These are phyloP conservation scores for Coprinellus aureogranulatus DNA, from an alignment of 768 basidiomycete species.

Conservation along the genomic window DNA sequence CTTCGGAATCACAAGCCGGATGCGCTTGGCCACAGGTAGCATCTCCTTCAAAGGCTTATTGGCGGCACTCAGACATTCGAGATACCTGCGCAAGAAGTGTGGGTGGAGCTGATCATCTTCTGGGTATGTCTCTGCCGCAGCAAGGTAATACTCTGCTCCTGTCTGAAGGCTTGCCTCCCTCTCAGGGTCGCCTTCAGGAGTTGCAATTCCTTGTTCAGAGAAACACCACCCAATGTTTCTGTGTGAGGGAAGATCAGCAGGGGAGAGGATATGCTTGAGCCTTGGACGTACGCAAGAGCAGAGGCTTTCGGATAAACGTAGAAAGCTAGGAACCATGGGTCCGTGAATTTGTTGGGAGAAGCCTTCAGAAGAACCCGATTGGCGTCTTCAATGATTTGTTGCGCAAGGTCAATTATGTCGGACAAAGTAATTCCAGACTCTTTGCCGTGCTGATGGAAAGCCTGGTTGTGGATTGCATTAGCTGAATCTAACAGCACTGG, in stretches of 20 bases:
- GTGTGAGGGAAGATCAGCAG: neutral
- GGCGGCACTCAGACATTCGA: slow-evolving; percentile 29
- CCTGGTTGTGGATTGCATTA: too few species aligned
- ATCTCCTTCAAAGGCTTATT: slow-evolving; percentile 22
- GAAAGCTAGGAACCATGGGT: too few species aligned
- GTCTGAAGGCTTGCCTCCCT: neutral
- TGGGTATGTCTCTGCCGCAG: neutral
- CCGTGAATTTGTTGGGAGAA: too few species aligned
- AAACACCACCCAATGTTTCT: neutral
- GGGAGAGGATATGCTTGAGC: neutral
- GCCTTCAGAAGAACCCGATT: too few species aligned
- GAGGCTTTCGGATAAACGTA: too few species aligned
- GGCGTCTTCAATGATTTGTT: too few species aligned
- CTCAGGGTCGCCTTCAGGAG: neutral
- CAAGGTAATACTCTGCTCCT: neutral
- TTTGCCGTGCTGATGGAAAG: too few species aligned
- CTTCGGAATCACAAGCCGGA: slow-evolving; percentile 19
- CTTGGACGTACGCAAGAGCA: neutral
- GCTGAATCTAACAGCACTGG: too few species aligned
- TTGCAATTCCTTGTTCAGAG: neutral
- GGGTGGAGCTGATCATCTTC: neutral
- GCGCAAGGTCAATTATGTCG: too few species aligned
- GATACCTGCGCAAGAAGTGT: slow-evolving; percentile 24
- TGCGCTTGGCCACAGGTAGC: slow-evolving; percentile 20
- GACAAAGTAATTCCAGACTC: too few species aligned